Conservation (phyloP, 306 rosid genomes). For the Dalbergia cochinchinensis region DNA sequence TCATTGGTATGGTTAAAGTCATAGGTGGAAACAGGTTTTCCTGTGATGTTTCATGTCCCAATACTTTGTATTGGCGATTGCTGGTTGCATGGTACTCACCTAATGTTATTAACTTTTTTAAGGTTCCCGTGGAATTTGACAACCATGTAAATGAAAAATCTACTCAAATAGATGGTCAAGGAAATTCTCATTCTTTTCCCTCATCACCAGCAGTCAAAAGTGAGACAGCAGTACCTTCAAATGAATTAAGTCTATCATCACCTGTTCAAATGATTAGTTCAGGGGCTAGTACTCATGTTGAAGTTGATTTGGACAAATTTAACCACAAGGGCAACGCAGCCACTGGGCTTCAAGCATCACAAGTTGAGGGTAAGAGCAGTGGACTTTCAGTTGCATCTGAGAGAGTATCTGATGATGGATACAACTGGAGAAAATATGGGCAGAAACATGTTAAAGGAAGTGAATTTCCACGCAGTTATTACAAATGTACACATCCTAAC, state of each 20-base stretch:
- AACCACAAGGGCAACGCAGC: constrained; percentile 59
- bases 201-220: constrained; percentile 64
- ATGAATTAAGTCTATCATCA: constrained; percentile 68
- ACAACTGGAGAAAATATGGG: constrained; percentile 98
- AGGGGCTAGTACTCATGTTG: constrained; percentile 64
- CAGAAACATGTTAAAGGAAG: constrained; percentile 98
- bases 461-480: constrained; percentile 98
- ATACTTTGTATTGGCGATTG: constrained; percentile 37
- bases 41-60: constrained; percentile 29
- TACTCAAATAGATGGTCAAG: constrained; percentile 64
- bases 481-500: constrained; percentile 96
- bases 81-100: constrained; percentile 44
- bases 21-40: constrained; percentile 32
- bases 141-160: constrained; percentile 59
- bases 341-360: constrained; percentile 70
- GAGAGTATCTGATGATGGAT: constrained; percentile 87
- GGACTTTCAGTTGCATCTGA: constrained; percentile 67
- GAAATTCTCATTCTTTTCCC: constrained; percentile 59
- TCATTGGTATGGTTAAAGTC: constrained; percentile 1
- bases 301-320: constrained; percentile 67
- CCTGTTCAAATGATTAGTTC: constrained; percentile 64
- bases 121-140: constrained; percentile 72
- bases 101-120: constrained; percentile 59
- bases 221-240: constrained; percentile 69
- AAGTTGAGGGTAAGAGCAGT: constrained; percentile 66